Percentiles rank a stretch among this genome's conserved stretches.
Conservation (phyloP, 345 rosid genomes). For the Adansonia digitata region DNA sequence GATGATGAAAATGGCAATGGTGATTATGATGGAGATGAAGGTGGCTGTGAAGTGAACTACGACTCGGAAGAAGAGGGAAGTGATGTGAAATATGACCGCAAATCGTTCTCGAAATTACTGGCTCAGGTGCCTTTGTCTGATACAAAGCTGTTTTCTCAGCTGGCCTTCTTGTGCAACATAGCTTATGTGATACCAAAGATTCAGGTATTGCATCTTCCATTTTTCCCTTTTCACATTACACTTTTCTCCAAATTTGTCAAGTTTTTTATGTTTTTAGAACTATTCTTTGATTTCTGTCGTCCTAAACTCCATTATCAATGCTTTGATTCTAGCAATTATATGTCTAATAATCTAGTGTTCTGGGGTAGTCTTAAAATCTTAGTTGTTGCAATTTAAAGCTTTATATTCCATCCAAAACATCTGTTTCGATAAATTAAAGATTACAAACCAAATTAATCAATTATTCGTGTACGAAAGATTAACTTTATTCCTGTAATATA, state of each 20-base stretch:
- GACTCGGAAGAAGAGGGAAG: neutral
- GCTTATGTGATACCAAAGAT: constrained; percentile 75
- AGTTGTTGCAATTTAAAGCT: neutral
- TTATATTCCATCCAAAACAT: neutral
- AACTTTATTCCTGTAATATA: constrained; percentile 44
- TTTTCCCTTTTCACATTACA: no score
- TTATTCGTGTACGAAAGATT: neutral
- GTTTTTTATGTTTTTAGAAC: no score
- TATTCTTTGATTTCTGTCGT: neutral
- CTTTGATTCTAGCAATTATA: neutral
- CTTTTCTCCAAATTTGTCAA: neutral
- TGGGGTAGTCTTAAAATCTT: neutral
- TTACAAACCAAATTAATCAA: neutral
- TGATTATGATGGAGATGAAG: neutral
- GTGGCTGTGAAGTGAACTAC: constrained; percentile 1
- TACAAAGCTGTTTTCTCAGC: constrained; percentile 55
- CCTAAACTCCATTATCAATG: neutral
- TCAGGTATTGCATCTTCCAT: constrained; percentile 37
- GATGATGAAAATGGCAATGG: constrained; percentile 1
- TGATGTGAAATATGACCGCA: constrained; percentile 22
- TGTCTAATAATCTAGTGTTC: neutral
- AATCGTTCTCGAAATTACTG: constrained; percentile 54
- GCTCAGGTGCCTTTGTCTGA: constrained; percentile 51
- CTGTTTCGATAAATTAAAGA: neutral
- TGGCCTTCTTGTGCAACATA: constrained; percentile 78